phyloP scores from a whole-genome alignment of 768 basidiomycete genomes.

The Lactarius evosmus region DNA sequence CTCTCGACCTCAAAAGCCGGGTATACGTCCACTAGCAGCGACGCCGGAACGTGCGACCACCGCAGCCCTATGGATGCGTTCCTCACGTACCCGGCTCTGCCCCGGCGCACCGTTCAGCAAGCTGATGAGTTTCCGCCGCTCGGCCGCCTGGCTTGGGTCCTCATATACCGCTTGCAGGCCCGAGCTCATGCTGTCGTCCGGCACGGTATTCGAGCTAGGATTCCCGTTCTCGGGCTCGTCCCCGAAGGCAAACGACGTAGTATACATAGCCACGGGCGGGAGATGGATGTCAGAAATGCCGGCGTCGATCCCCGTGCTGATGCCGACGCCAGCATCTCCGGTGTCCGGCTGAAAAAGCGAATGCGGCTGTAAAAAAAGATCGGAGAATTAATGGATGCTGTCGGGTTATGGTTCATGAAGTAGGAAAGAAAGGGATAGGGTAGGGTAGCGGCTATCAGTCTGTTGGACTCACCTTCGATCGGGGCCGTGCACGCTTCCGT shows the following conservation, averaged over 20 bases:
- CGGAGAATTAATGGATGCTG: not conserved
- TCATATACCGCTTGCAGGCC: slow-evolving; percentile 26
- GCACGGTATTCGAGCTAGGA: not conserved
- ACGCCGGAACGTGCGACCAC: not conserved
- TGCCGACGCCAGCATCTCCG: not conserved
- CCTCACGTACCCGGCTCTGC: slow-evolving; percentile 17
- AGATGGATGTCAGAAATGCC: slow-evolving; percentile 1
- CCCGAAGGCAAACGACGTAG: slow-evolving; percentile 22
- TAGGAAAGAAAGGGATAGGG: too few species aligned
- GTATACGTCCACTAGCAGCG: slow-evolving; percentile 7
- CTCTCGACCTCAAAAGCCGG: slow-evolving; percentile 16
- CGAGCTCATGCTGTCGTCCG: slow-evolving; percentile 16
- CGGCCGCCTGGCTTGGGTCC: slow-evolving; percentile 26
- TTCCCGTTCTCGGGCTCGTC: slow-evolving; percentile 19
- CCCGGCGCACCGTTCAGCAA: slow-evolving; percentile 24
- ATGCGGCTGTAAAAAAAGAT: slow-evolving; percentile 34
- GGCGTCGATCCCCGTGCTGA: not conserved
- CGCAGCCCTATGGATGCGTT: not conserved
- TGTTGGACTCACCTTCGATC: slow-evolving; percentile 36
- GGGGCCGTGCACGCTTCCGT: slow-evolving; percentile 41
- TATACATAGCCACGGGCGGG: slow-evolving; percentile 1
- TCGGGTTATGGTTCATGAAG: not conserved
- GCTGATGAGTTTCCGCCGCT: slow-evolving; percentile 25
- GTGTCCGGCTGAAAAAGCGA: slow-evolving; percentile 42
- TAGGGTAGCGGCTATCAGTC: slow-evolving; percentile 7